Percentiles rank a stretch among this genome's conserved stretches.
These are phyloP conservation scores for Chlorencoelia australis DNA, from an alignment of 2,329 filamentous ascomycete species.

Conservation along the genomic window DNA sequence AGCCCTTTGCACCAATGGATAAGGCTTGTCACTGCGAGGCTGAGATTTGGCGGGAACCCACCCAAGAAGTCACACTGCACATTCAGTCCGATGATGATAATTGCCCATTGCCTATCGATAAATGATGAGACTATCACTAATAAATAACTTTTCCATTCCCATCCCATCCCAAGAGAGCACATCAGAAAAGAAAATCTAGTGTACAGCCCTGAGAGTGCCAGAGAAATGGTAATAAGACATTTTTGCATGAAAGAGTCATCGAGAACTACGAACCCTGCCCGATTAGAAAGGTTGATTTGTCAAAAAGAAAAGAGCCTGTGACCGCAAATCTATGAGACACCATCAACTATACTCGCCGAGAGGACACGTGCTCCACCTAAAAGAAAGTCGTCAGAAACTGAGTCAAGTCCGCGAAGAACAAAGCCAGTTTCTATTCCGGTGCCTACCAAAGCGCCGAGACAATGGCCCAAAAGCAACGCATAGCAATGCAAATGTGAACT, in stretches of 20 bases:
- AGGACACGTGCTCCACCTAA: conserved; percentile 19
- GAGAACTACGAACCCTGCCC: conserved; percentile 24
- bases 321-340: conserved; percentile 18
- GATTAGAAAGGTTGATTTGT: conserved; percentile 20
- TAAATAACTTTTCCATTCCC: conserved; percentile 27
- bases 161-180: conserved; percentile 25
- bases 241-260: conserved; percentile 26
- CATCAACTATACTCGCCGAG: conserved; percentile 17
- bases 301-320: conserved; percentile 20
- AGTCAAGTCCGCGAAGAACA: conserved; percentile 15
- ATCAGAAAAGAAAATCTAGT: conserved; percentile 27
- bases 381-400: conserved; percentile 26
- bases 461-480: conserved; percentile 22
- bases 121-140: conserved; percentile 15
- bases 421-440: conserved; percentile 11
- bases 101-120: no score
- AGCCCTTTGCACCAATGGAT: no score
- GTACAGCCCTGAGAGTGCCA: conserved; percentile 29
- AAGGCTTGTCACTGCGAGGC: no score
- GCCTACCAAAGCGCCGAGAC: conserved; percentile 14
- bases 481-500: conserved; percentile 16
- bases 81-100: no score
- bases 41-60: no score
- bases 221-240: conserved; percentile 31
- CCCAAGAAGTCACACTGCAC: no score